Percentiles rank a stretch among this genome's conserved stretches.
Evolutionary conservation across 768 basidiomycete species (phyloP).

Genomic region (Terana coerulea): DNA sequence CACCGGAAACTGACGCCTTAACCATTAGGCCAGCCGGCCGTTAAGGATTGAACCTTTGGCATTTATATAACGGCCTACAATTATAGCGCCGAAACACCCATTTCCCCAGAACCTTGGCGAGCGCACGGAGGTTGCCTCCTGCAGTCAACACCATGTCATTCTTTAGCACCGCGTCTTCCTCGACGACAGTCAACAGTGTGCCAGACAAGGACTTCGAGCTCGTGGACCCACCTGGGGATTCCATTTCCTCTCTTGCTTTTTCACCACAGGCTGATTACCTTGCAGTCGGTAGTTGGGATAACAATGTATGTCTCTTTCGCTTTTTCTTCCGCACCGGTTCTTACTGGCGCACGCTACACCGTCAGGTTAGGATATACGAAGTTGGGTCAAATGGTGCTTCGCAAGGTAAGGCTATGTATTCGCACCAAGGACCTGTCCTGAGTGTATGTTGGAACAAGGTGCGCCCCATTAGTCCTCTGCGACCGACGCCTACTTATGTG

Average conservation of each 20-base stretch:
- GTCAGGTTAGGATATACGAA: slow-evolving; percentile 91
- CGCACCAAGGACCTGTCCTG: slow-evolving; percentile 87
- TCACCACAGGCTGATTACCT: slow-evolving; percentile 84
- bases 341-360: not conserved
- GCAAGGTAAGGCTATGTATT: slow-evolving; percentile 87
- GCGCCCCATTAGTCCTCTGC: slow-evolving; percentile 22
- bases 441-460: slow-evolving; percentile 91
- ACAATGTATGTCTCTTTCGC: slow-evolving; percentile 57
- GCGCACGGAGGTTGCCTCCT: too few species aligned
- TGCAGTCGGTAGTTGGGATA: slow-evolving; percentile 93
- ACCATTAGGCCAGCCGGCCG: too few species aligned
- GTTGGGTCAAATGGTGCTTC: slow-evolving; percentile 76
- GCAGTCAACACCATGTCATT: slow-evolving; percentile 42
- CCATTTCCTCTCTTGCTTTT: slow-evolving; percentile 82
- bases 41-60: too few species aligned
- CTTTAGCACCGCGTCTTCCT: slow-evolving; percentile 31
- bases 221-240: slow-evolving; percentile 76
- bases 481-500: not conserved
- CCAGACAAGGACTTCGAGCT: slow-evolving; percentile 81
- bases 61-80: too few species aligned
- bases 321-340: not conserved
- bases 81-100: too few species aligned
- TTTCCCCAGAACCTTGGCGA: too few species aligned
- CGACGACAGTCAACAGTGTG: slow-evolving; percentile 30
- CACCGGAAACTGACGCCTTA: too few species aligned